Conservation (phyloP, 1,139 yeast species). For the Taphrina betulina region DNA sequence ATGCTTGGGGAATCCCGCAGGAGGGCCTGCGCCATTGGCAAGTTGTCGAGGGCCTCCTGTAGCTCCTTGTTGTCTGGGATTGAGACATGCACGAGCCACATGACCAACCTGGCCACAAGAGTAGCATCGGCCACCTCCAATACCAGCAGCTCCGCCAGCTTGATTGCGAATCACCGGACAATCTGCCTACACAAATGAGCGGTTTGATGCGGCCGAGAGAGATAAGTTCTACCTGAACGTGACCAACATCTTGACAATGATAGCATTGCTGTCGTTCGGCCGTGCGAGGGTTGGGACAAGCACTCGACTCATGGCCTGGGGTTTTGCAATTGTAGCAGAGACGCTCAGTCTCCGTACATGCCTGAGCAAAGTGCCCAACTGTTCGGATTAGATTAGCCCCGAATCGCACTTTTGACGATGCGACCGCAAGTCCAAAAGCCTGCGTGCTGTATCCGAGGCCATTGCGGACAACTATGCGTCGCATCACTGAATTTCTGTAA, state of each 20-base stretch:
- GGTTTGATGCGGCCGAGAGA: too few relatives aligned
- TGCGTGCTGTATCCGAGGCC: too few relatives aligned
- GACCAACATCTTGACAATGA: slow-evolving; percentile 71
- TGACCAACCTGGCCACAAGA: slow-evolving; percentile 76
- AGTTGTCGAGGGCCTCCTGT: too few relatives aligned
- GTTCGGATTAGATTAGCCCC: too few relatives aligned
- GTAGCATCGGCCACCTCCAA: slow-evolving; percentile 40
- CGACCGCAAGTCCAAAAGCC: too few relatives aligned
- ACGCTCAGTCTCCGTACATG: slow-evolving; percentile 77
- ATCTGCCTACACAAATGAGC: slow-evolving; percentile 54
- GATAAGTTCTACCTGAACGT: slow-evolving; percentile 53
- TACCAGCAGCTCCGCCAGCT: slow-evolving; percentile 41
- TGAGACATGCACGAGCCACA: slow-evolving; percentile 64
- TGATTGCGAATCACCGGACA: slow-evolving; percentile 50
- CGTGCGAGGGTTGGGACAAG: slow-evolving; percentile 82
- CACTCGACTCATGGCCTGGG: slow-evolving; percentile 70
- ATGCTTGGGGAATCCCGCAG: not conserved
- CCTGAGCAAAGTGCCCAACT: slow-evolving; percentile 84
- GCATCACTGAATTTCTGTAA: not conserved
- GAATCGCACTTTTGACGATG: too few relatives aligned
- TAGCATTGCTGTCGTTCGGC: slow-evolving; percentile 78
- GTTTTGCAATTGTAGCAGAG: slow-evolving; percentile 90
- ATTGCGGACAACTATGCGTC: too few relatives aligned
- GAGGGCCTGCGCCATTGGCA: too few relatives aligned
- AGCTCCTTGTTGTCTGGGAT: too few relatives aligned